Evolutionary conservation across 306 rosid genomes (phyloP).

Genomic region (Trifolium dubium): DNA sequence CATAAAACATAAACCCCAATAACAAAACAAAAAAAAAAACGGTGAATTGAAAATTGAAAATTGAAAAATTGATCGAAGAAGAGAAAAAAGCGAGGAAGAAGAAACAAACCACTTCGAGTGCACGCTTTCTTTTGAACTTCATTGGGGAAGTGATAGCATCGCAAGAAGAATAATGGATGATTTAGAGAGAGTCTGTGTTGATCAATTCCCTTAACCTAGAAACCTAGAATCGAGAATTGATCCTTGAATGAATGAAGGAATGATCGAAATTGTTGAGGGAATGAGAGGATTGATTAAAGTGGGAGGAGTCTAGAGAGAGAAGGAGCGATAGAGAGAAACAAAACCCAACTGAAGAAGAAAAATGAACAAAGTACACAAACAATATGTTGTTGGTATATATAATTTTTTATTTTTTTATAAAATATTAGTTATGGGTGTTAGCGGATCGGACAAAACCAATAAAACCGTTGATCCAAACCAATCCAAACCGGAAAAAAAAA

Average conservation of each 20-base stretch:
- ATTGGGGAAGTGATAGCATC: constrained; percentile 80
- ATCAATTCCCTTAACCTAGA: constrained; percentile 48
- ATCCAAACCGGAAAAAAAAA: too few relatives aligned
- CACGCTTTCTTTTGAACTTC: constrained; percentile 91
- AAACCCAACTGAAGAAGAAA: constrained; percentile 36
- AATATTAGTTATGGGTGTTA: too few relatives aligned
- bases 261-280: constrained; percentile 39
- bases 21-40: not conserved
- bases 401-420: too few relatives aligned
- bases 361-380: too few relatives aligned
- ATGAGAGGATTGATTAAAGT: constrained; percentile 47
- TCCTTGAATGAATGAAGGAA: constrained; percentile 26
- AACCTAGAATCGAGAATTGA: constrained; percentile 51
- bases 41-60: not conserved
- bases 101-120: constrained; percentile 93
- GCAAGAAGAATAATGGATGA: constrained; percentile 47
- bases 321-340: constrained; percentile 30
- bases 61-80: constrained; percentile 17
- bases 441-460: too few relatives aligned
- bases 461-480: too few relatives aligned
- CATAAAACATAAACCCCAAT: constrained; percentile 44
- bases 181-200: constrained; percentile 35
- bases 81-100: not conserved
- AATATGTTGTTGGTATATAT: too few relatives aligned
- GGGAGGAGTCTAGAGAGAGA: not conserved